A percentile compares a stretch with the other conserved stretches of the same genome.
Conservation (phyloP, 352 stramenopile species). For the Pythium scleroteichum region DNA sequence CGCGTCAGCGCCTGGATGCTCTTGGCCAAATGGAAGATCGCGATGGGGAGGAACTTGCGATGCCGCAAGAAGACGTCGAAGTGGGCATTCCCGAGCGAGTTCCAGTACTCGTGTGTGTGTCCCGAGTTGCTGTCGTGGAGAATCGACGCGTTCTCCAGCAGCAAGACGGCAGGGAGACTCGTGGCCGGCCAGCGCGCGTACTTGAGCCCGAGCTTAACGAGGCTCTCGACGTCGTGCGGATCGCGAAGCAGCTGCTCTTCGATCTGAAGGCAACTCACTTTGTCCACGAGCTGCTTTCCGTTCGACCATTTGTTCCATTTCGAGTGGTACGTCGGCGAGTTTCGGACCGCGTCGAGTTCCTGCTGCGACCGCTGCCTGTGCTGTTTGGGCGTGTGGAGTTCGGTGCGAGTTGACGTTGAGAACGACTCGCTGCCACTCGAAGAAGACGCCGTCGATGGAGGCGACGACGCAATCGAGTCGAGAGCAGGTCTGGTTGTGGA, state of each 20-base stretch:
- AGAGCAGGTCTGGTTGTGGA: neutral
- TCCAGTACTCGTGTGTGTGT: constrained; percentile 65
- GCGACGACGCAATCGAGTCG: neutral
- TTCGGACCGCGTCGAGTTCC: constrained; percentile 7
- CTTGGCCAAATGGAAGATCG: constrained; percentile 53
- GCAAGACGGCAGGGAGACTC: constrained; percentile 50
- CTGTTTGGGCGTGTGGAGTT: neutral
- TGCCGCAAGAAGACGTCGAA: constrained; percentile 63
- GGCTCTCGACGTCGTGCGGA: constrained; percentile 36
- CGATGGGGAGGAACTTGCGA: constrained; percentile 59
- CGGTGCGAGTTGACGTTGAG: too few species aligned
- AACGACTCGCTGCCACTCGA: too few species aligned
- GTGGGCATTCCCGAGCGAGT: constrained; percentile 60
- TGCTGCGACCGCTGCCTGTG: constrained; percentile 14
- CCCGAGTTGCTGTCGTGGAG: constrained; percentile 39
- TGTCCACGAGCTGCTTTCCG: constrained; percentile 56
- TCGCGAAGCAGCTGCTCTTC: constrained; percentile 61
- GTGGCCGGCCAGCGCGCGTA: constrained; percentile 57
- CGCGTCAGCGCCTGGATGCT: constrained; percentile 56
- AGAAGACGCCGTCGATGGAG: constrained; percentile 2
- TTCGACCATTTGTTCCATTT: constrained; percentile 62
- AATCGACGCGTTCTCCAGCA: constrained; percentile 55
- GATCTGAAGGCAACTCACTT: constrained; percentile 62
- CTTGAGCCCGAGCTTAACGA: constrained; percentile 60
- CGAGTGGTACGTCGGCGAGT: constrained; percentile 48